Conservation (phyloP, 1,139 yeast species). For the Saccharomyces pastorianus region DNA sequence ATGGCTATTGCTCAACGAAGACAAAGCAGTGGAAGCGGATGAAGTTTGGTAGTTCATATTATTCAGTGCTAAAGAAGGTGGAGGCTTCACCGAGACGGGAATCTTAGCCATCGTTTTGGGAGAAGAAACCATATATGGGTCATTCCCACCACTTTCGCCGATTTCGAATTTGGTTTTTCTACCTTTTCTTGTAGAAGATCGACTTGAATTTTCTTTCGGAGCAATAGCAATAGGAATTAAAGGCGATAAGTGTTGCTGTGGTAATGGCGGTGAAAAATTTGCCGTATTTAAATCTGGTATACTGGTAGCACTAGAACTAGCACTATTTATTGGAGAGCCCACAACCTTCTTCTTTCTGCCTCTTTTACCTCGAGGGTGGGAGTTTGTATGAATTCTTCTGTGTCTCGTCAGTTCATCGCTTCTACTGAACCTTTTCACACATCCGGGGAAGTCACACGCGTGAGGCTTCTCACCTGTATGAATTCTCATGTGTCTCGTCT, state of each 20-base stretch:
- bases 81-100: slow-evolving; percentile 12
- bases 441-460: slow-evolving; percentile 59
- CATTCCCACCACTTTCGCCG: slow-evolving; percentile 5
- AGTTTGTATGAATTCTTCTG: slow-evolving; percentile 54
- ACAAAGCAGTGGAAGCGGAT: slow-evolving; percentile 3
- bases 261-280: slow-evolving; percentile 2
- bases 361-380: slow-evolving; percentile 43
- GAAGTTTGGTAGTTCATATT: slow-evolving; percentile 2
- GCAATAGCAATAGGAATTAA: not conserved
- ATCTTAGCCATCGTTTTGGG: not conserved
- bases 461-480: slow-evolving; percentile 74
- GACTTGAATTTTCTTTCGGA: not conserved
- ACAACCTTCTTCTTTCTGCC: slow-evolving; percentile 38
- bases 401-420: slow-evolving; percentile 66
- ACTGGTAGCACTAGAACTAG: not conserved
- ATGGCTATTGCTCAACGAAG: slow-evolving; percentile 9
- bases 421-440: slow-evolving; percentile 58
- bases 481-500: slow-evolving; percentile 62
- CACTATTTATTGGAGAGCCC: not conserved
- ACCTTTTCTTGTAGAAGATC: slow-evolving; percentile 1
- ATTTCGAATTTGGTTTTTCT: slow-evolving; percentile 7
- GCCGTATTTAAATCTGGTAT: not conserved
- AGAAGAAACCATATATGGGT: not conserved
- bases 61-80: slow-evolving; percentile 18
- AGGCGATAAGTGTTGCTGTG: not conserved